Base-by-base conservation (phyloP, 257 asterid genomes). In the Haberlea rhodopensis region DNA sequence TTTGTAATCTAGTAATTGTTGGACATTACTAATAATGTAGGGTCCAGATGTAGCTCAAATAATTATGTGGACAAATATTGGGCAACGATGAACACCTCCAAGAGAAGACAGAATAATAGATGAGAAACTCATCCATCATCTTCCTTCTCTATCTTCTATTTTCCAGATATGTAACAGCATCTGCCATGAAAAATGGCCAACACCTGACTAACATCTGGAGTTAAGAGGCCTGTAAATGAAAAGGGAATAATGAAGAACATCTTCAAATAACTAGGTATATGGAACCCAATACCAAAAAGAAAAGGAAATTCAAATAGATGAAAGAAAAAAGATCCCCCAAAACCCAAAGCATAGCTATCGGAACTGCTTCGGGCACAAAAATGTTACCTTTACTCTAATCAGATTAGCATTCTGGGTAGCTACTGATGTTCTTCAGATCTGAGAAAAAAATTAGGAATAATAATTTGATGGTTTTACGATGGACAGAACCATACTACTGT, bases 51-150 rank as follows among this genome's bases (percentile, higher is more conserved):
- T 20, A 73, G 84, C 86, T 75, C 80, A 62, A 60, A 22, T 43
- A 80, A 63, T 66, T 65, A 77, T n/a, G 19, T 25, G 0, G 19
- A 7, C 11, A 49, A 62, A 79, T 27, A 55, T 67, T 23, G 15
- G 48, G 89, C 80, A 82, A 76, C 82, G 75, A 71, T 71, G 78
- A 59, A 76, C 67, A 71, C 85, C 88, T 75, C 54, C 77, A 69
- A 80, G 74, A 61, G 86, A 74, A 67, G 70, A 32, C 48, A 65
- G 43, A 60, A 66, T 63, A 65, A 71, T 51, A 19, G 70, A 84
- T 55, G 77, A 65, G 70, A 71, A 79, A 67, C 77, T 68, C 79
- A 57, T 56, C 73, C 1, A 31, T 19, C 67, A 57, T 49, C 51
- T 23, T 8, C 57, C 71, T 74, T 72, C 66, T 53, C 82, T 59